A percentile compares a stretch with the other conserved stretches of the same genome.
Conservation (phyloP, 2,329 filamentous ascomycete genomes). For the Hymenoscyphus linearis region DNA sequence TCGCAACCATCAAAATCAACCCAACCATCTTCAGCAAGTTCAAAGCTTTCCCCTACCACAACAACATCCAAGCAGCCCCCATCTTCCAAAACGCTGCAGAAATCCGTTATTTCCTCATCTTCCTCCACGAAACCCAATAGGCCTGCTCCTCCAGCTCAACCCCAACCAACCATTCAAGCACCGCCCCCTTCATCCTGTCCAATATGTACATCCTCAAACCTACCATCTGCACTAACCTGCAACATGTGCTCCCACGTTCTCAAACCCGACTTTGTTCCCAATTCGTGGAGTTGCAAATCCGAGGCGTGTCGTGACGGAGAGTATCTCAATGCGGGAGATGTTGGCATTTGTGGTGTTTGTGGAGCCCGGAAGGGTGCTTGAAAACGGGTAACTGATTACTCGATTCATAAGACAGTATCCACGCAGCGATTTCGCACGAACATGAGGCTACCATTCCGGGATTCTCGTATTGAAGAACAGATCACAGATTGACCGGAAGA, state of each 20-base stretch:
- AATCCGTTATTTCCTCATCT: neutral
- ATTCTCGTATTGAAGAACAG: too few species aligned
- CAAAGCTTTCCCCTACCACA: neutral
- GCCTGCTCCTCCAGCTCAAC: neutral
- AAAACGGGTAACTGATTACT: neutral
- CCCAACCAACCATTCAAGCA: neutral
- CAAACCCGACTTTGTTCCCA: slow-evolving; percentile 44
- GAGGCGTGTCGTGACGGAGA: slow-evolving; percentile 46
- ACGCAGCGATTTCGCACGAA: too few species aligned
- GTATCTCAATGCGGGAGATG: slow-evolving; percentile 67
- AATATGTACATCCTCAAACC: slow-evolving; percentile 65
- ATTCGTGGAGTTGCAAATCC: slow-evolving; percentile 60
- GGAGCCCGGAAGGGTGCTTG: slow-evolving; percentile 33
- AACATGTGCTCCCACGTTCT: slow-evolving; percentile 67
- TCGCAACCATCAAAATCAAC: neutral
- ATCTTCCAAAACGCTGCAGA: neutral
- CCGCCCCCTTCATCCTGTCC: slow-evolving; percentile 40
- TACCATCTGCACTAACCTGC: slow-evolving; percentile 52
- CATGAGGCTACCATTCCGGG: too few species aligned
- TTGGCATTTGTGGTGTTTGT: slow-evolving; percentile 65
- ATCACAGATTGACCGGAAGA: too few species aligned
- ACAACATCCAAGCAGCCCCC: neutral
- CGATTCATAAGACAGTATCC: neutral
- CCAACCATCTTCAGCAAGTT: neutral
- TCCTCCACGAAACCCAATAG: neutral